Base-by-base conservation (phyloP, 805 yeast species). In the Yarrowia deformans region DNA sequence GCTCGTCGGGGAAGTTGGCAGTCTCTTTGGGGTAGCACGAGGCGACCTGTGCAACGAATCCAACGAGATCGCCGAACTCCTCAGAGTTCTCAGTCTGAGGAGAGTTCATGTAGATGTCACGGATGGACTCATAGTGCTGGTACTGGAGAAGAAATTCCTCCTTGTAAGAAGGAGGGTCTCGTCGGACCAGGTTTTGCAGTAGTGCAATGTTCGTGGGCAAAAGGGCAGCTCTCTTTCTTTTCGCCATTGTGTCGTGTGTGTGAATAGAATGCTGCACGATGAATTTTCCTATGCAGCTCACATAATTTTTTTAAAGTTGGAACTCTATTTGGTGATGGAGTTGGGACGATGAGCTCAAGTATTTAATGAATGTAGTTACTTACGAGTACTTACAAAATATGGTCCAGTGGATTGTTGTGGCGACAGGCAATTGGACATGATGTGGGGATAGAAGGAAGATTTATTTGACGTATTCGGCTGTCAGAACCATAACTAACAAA, bases 71-170 rank as follows among this genome's bases (percentile, higher is more conserved):
- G 10, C 85, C 85, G 76, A 95, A 90, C 73, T 89, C 90, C 48
- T 85, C 88, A 70, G 85, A 84, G 37, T 87, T 85, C 5, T 83
- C 78, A 8, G 84, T 83, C n/a, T 84, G 82, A 1, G 93, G 93
- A 77, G 90, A 90, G 71, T 88, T 80, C 77, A 92, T 81, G 75
- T 90, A 91, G 70, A 95, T 90, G 75, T 94, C 98, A 78, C 97
- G 83, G 70, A 93, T 81, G 2, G 98, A 90, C 77, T 90, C 93
- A 79, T 95, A 95, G 78, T 95, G 98, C 67, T 95, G 86, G 77
- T 89, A 92, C 77, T 95, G 99, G 74, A 93, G 95, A 48, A 90
- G 78, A 78, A 95, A 95, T 79, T 95, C 99, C 79, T 95, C 99
- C 70, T 87, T 87, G 77, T 95, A 95, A 0, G 98, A 93, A 74